Conservation (phyloP, 2,329 filamentous ascomycete species). For the Aspergillus sp. region DNA sequence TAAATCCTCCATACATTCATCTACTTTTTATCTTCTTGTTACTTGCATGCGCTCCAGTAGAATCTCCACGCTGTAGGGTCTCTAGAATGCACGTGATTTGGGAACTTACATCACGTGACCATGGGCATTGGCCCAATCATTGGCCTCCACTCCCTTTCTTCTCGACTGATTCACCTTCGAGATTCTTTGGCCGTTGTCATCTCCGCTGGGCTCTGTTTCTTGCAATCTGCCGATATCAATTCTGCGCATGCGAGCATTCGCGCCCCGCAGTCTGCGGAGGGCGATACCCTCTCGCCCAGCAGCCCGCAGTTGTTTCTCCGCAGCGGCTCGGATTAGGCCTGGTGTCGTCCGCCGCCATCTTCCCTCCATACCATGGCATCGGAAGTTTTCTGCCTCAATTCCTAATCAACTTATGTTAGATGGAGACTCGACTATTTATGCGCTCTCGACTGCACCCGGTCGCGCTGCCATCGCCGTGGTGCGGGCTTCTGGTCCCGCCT, state of each 20-base stretch:
- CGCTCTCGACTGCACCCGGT: constrained; percentile 81
- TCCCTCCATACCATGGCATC: constrained; percentile 9
- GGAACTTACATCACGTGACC: neutral
- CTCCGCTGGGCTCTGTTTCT: neutral
- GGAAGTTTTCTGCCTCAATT: constrained; percentile 24
- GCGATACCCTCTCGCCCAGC: constrained; percentile 23
- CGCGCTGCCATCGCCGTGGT: constrained; percentile 89
- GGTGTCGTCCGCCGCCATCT: constrained; percentile 13
- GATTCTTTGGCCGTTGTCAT: neutral
- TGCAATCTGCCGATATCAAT: neutral
- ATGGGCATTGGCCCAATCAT: neutral
- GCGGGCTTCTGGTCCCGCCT: constrained; percentile 78
- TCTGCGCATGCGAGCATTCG: constrained; percentile 21
- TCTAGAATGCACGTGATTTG: constrained; percentile 3
- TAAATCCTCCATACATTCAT: constrained; percentile 12
- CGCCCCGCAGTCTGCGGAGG: constrained; percentile 24
- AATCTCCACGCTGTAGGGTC: neutral
- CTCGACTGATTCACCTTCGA: neutral
- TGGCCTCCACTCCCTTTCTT: neutral
- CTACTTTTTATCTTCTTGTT: neutral
- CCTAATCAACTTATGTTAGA: constrained; percentile 21
- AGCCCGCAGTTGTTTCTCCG: constrained; percentile 17
- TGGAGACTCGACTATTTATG: constrained; percentile 72
- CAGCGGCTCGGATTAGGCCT: constrained; percentile 8
- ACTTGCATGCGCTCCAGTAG: neutral